A percentile compares a stretch with the other conserved stretches of the same genome.
phyloP scores from a whole-genome alignment of 176 grass and related monocot species.

The Poa pratensis region DNA sequence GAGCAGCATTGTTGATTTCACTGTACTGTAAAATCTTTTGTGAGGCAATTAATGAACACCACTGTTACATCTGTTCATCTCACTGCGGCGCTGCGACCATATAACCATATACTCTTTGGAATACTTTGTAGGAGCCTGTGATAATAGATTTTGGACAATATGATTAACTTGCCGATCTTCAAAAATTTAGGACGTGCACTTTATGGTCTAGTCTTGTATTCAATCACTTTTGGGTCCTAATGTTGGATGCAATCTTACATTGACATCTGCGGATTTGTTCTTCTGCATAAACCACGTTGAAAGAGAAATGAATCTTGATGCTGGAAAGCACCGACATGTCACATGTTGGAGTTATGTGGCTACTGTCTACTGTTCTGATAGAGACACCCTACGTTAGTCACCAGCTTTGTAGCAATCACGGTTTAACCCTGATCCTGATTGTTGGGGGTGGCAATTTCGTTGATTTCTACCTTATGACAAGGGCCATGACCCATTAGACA shows the following conservation, averaged over 20 bases:
- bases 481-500: neutral
- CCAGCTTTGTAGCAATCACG: neutral
- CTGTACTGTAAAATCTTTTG: neutral
- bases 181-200: neutral
- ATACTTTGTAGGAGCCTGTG: neutral
- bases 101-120: slow-evolving; percentile 5
- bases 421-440: slow-evolving; percentile 4
- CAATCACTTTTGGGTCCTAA: neutral
- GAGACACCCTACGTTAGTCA: neutral
- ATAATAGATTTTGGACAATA: neutral
- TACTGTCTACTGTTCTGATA: neutral
- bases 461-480: neutral
- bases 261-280: slow-evolving; percentile 3
- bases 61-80: neutral
- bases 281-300: neutral
- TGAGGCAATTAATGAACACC: neutral
- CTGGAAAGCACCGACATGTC: neutral
- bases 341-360: neutral
- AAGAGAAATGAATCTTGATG: slow-evolving; percentile 7
- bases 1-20: slow-evolving; percentile 3
- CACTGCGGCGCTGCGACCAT: neutral
- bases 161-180: neutral
- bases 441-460: neutral
- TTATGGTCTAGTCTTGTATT: slow-evolving; percentile 14
- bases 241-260: neutral